Base-by-base conservation (phyloP, 345 rosid genomes). In the Melaleuca quinquenervia region DNA sequence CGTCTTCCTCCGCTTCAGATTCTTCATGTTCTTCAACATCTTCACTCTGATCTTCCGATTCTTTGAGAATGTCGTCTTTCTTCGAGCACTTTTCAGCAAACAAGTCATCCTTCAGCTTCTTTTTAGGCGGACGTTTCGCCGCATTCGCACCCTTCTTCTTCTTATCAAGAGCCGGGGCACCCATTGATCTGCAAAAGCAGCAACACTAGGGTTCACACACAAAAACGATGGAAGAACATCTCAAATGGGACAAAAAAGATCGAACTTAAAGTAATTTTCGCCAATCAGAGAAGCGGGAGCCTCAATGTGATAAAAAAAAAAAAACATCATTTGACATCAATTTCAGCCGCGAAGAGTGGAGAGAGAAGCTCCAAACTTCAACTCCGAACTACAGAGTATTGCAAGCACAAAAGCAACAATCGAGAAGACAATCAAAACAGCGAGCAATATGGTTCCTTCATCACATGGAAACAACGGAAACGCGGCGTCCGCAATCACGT, bases 41-140 rank as follows among this genome's bases (percentile, higher is more conserved):
- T 52, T 91, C 92, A 9, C 87, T 85, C 32, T 88, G 87, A 41
- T 83, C 87, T 60, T 90, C 94, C 78, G 92, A 96, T 86, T 64
- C 94, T 82, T 90, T 92, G 10, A 87, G 90, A 83, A 83, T 52
- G 11, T 89, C 94, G 21, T 87, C 91, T 48, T 88, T 87, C 83
- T 89, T 92, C 18, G 83, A 53, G 64, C 82, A 88, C 12, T 90
- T 93, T 84, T 89, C 90, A 49, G 89, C 88, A 60, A 89, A 87
- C 75, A 86, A 54, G 49, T 76, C 92, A 87, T 84, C 88, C 89
- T 91, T 95, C 85, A 87, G 95, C 91, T 94, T 93, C 93, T 94
- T 94, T 24, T 87, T 91, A 2, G 84, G 83, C 9, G 92, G 90
- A 24, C 90, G 87, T 60, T 90, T 93, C 26, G 52, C 88, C 1